Base-by-base conservation (phyloP, 78 protist genomes). In the Isochrysis galbana region DNA sequence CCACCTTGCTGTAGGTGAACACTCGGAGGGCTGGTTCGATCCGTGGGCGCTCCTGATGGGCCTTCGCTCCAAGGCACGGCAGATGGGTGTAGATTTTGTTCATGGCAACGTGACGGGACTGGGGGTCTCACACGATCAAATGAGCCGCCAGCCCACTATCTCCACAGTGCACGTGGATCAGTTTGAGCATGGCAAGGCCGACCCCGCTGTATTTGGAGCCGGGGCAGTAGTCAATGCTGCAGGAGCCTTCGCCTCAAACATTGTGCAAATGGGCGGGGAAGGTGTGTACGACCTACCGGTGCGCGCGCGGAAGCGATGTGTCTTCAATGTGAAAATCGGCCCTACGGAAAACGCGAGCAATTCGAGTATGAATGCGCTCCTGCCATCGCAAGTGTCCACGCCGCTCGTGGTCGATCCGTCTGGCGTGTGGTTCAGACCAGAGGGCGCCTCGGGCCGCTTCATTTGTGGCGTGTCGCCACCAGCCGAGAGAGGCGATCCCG, bases 11-110 rank as follows among this genome's bases (percentile, higher is more conserved):
- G n/a, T n/a, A n/a, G 93, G 93, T n/a, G 17, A 1, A 0, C 22
- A 77, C 42, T 25, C 32, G 41, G 93, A 91, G 46, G 93, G 93
- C 54, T 91, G 93, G 93, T 91, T 91, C 77, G 93, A 91, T 26
- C 90, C 93, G 5, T 91, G 80, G 69, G 22, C 69, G 70, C 84
- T 91, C 80, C 22, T 91, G 55, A 46, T 2, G 34, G 80, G 21
- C 22, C 1, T 82, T n/a, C 86, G 67, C 51, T 17, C 26, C 83
- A 39, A 48, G 87, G 77, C 82, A 21, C 3, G 7, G 29, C 29
- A 26, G 42, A 17, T 32, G 5, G 90, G 90, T 23, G 93, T 86
- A 19, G 0, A 19, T 82, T 48, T n/a, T n/a, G 21, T 91, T 67
- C 29, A 67, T 21, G 93, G 84, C 55, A 2, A 10, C 67, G 67